Evolutionary conservation across 1,139 yeast genomes (phyloP).

Genomic region (Kluyveromyces marxianus): DNA sequence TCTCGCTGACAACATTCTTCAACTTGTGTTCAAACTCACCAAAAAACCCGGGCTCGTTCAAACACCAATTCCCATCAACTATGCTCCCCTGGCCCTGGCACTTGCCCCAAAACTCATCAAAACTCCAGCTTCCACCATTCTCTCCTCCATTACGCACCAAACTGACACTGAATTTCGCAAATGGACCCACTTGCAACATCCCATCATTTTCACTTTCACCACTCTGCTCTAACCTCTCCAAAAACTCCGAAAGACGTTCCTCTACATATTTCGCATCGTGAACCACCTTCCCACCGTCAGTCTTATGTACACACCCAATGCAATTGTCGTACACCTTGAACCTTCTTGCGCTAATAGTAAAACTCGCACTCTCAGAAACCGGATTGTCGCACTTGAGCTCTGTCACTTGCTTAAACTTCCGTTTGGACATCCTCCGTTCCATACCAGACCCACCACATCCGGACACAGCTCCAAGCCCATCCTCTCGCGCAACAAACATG

Average conservation of each 20-base stretch:
- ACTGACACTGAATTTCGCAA: slow-evolving; percentile 3
- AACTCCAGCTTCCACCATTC: background rate
- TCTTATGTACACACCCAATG: slow-evolving; percentile 19
- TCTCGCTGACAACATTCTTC: background rate
- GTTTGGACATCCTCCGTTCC: slow-evolving; percentile 6
- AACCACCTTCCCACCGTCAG: slow-evolving; percentile 5
- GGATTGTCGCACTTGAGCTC: slow-evolving; percentile 7
- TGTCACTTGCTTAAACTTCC: slow-evolving; percentile 8
- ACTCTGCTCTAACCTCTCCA: slow-evolving; percentile 15
- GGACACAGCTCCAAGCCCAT: slow-evolving; percentile 1
- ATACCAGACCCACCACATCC: background rate
- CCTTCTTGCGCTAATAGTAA: slow-evolving; percentile 27
- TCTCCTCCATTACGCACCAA: background rate
- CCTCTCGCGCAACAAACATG: slow-evolving; percentile 10
- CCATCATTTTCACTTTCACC: background rate
- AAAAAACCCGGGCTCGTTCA: background rate
- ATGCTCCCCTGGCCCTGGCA: background rate
- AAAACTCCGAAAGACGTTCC: slow-evolving; percentile 12
- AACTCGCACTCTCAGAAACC: slow-evolving; percentile 6
- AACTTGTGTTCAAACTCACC: background rate
- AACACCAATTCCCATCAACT: background rate
- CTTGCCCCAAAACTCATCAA: background rate
- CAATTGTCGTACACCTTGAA: slow-evolving; percentile 26
- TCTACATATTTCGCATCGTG: slow-evolving; percentile 21
- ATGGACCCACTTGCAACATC: slow-evolving; percentile 4